Base-by-base conservation (phyloP, 768 basidiomycete species). In the Pleurotus sapidus region DNA sequence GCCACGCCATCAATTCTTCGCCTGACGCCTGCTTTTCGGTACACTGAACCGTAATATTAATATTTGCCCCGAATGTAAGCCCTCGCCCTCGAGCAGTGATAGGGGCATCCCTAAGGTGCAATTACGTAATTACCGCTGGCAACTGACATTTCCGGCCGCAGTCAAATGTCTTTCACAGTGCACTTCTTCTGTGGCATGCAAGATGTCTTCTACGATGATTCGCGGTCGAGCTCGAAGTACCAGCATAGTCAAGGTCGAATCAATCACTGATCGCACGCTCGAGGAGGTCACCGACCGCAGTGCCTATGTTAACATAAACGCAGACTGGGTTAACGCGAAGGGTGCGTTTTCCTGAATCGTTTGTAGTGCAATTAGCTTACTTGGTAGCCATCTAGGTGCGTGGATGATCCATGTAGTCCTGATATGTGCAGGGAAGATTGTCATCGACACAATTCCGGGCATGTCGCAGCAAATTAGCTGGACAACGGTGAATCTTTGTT, bases 401-500 rank as follows among this genome's bases (percentile, higher is more conserved):
- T 99, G 97, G 97, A 75, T 96, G 64, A 98, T 99, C 59, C 97
- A 99, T 70, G 84, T 95, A 56, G 88, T 98, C 40, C 85, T 99
- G 67, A 94, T 99, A 65, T 79, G 91, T 54, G 73, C 84, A 20
- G 94, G 92, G 56, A 99, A 98, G 75, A 82, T 98, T 61, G 81
- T 95, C 64, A 84, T 99, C 65, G 96, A 98, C 76, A 89, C 89
- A 15, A 79, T 98, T 45, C 97, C 97, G 0, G 93, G 94, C 27
- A 93, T 98, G 84, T 88, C 88, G 5, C 93, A 93, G 69, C 86
- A 98, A 74, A 77, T 94, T 46, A 94, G 93, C 69, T 99, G 97
- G 97, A 96, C 95, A 7, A 76, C 93, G 42, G 91, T 94, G 60
- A 96, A 97, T 69, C 74, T 98, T 42, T 69, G 89, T 60, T 99